Conservation (phyloP, 768 basidiomycete species). For the Suillus decipiens region DNA sequence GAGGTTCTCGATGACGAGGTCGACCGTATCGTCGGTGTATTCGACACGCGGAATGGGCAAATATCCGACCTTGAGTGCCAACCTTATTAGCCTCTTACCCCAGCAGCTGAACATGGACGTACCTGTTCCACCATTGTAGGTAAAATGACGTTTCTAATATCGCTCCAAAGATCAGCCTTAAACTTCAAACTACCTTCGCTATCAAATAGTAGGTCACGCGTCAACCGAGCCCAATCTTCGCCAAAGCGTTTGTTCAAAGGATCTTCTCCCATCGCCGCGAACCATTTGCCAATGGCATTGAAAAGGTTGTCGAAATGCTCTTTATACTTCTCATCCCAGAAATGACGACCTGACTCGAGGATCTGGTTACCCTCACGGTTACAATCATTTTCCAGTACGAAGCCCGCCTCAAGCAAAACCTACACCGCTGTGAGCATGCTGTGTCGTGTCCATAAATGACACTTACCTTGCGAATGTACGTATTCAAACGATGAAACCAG, state of each 20-base stretch:
- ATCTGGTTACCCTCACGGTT: conserved; percentile 63
- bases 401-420: conserved; percentile 81
- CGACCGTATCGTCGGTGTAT: conserved; percentile 84
- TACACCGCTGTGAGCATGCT: conserved; percentile 23
- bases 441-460: background rate
- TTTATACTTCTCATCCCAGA: conserved; percentile 77
- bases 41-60: conserved; percentile 93
- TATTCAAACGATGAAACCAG: conserved; percentile 70
- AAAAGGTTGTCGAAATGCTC: conserved; percentile 82
- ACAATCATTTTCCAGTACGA: conserved; percentile 78
- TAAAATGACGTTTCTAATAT: conserved; percentile 80
- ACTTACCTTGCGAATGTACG: conserved; percentile 65
- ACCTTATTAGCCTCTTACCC: background rate
- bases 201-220: conserved; percentile 78
- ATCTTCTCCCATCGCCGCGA: conserved; percentile 83
- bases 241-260: conserved; percentile 80
- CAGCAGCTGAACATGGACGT: conserved; percentile 19
- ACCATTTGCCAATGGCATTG: conserved; percentile 72
- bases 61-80: conserved; percentile 59
- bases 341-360: conserved; percentile 68
- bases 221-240: conserved; percentile 79
- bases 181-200: conserved; percentile 82
- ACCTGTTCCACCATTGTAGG: conserved; percentile 79
- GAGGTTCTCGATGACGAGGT: conserved; percentile 92
- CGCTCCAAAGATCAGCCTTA: conserved; percentile 88